Conservation (phyloP, 176 grass and related monocot species). For the Lolium multiflorum region DNA sequence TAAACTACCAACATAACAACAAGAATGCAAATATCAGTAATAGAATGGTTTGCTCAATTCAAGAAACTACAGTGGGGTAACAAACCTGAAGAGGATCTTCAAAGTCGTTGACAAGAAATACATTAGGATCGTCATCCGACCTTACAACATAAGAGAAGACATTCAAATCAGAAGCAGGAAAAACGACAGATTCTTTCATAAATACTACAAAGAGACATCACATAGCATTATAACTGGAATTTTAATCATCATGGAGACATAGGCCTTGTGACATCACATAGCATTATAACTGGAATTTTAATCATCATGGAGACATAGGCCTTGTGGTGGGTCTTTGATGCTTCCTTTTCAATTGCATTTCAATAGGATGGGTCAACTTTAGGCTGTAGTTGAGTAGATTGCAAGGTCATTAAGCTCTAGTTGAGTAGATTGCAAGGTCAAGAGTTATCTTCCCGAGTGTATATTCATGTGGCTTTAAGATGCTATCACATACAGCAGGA, state of each 20-base stretch:
- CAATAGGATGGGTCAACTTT: slow-evolving; percentile 10
- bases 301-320: background rate
- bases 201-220: background rate
- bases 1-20: slow-evolving; percentile 33
- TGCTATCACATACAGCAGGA: background rate
- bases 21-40: background rate
- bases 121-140: slow-evolving; percentile 88
- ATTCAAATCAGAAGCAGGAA: slow-evolving; percentile 34
- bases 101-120: slow-evolving; percentile 98
- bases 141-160: slow-evolving; percentile 60
- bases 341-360: background rate
- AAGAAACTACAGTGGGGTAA: slow-evolving; percentile 35
- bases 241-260: background rate
- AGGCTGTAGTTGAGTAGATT: slow-evolving; percentile 26
- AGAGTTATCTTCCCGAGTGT: background rate
- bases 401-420: slow-evolving; percentile 6
- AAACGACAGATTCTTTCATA: background rate
- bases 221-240: background rate
- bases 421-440: slow-evolving; percentile 14
- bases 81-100: slow-evolving; percentile 97
- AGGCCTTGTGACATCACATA: background rate
- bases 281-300: background rate
- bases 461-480: background rate
- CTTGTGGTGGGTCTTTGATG: background rate
- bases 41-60: slow-evolving; percentile 8